Evolutionary conservation across 345 rosid species (phyloP).

Genomic region (Pistacia vera): DNA sequence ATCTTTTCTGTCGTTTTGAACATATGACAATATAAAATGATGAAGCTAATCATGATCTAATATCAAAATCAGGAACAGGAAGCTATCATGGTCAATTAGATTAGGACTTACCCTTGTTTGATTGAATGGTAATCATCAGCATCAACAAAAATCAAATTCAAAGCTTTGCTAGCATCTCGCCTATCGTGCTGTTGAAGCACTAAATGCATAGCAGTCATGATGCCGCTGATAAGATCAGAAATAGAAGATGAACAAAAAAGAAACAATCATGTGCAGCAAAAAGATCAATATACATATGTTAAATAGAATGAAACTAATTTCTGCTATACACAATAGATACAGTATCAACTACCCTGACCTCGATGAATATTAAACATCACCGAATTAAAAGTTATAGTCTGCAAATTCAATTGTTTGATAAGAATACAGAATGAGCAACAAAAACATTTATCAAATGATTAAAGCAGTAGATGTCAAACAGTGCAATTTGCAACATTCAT

Average conservation of each 20-base stretch:
- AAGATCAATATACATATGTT: background rate
- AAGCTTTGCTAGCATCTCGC: constrained; percentile 27
- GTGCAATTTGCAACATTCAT: too few relatives aligned
- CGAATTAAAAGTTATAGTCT: background rate
- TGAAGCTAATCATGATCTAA: background rate
- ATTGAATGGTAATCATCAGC: too few relatives aligned
- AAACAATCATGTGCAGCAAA: background rate
- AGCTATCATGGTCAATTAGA: background rate
- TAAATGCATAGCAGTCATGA: background rate
- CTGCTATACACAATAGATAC: background rate
- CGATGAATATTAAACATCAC: background rate
- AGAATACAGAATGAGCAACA: background rate
- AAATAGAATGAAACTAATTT: background rate
- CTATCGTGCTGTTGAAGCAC: constrained; percentile 59
- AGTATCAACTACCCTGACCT: background rate
- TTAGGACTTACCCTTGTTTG: constrained; percentile 63
- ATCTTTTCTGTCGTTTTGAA: constrained; percentile 60
- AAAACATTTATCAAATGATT: too few relatives aligned
- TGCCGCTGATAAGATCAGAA: background rate
- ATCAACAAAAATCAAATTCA: too few relatives aligned
- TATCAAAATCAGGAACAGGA: background rate
- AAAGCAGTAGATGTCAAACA: too few relatives aligned
- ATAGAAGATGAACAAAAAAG: background rate
- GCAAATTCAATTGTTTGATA: background rate
- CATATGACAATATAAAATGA: background rate